Evolutionary conservation across 83 land plant genomes (phyloP).

Genomic region (Picea abies): DNA sequence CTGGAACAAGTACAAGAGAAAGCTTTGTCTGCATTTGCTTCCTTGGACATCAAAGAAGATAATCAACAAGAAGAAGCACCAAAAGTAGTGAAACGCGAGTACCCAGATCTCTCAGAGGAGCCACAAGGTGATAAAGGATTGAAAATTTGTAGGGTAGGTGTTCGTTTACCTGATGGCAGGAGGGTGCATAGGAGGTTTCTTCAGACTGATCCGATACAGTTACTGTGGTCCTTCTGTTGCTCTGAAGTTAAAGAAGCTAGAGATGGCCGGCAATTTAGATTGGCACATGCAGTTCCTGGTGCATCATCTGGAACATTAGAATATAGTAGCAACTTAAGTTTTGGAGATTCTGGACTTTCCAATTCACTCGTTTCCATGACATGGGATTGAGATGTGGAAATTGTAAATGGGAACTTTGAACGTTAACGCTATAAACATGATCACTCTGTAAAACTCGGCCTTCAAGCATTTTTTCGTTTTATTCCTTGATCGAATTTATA

Average conservation of each 20-base stretch:
- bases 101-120: conserved; percentile 83
- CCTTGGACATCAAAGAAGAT: neutral
- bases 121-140: conserved; percentile 50
- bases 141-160: conserved; percentile 69
- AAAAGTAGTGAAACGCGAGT: conserved; percentile 21
- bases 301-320: conserved; percentile 31
- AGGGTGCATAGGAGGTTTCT: conserved; percentile 74
- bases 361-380: conserved; percentile 63
- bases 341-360: conserved; percentile 61
- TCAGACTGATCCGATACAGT: conserved; percentile 67
- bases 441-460: too few species aligned
- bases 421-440: too few species aligned
- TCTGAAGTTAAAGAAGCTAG: conserved; percentile 43
- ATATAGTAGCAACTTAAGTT: conserved; percentile 32
- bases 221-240: conserved; percentile 80
- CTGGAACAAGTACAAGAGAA: too few species aligned
- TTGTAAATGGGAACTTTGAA: too few species aligned
- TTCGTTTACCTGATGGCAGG: conserved; percentile 89
- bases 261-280: conserved; percentile 39
- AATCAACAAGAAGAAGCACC: neutral
- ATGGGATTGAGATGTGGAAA: conserved; percentile 54
- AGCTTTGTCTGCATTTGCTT: too few species aligned
- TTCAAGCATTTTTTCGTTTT: too few species aligned
- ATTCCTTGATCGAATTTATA: too few species aligned
- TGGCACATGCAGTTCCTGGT: conserved; percentile 68